Evolutionary conservation across 192 early-diverging fungal genomes (phyloP), one percentile per base, ranked within the genome.

Genomic region (Coemansia umbellata): DNA sequence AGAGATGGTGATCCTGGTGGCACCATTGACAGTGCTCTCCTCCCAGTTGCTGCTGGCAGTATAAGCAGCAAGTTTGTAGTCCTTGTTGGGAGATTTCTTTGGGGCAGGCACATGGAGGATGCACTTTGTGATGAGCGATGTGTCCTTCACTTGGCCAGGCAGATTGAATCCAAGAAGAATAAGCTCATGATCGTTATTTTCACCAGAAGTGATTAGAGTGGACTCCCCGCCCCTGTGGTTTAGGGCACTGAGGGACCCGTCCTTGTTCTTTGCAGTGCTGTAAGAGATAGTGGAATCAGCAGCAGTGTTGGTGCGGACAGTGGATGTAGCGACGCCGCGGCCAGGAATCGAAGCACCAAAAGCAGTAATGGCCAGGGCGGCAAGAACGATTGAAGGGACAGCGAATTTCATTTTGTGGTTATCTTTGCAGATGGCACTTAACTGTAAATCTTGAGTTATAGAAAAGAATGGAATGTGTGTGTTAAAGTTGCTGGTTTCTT

Each of bases 161-260:
- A 74, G 23, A 2, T 62, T 21, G 26, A 59, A 74, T 5, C 63
- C 71, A 0, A 74, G 71, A 3, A 74, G 63, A 1, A 74, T 67
- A 39, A 62, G 63, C 14, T 27, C 19, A 31, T 63, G 55, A 30
- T 57, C 61, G 10, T 18, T 19, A 31, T 47, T 37, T 9, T 35
- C 40, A 22, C 42, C 35, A 53, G 42, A 41, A 1, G 69, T 31
- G 0, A 57, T 50, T 17, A 73, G 58, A 1, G 53, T 57, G 23
- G 30, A 11, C 6, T 54, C 27, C 19, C 5, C n/a, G 17, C 69
- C 69, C 50, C 58, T 62, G 33, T 53, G 50, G 13, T 47, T 53
- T 3, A 45, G 53, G 11, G 63, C 39, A 2, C 58, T 44, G 31
- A 40, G 41, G 3, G 51, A 35, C 8, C 65, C 65, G 31, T 55